These are phyloP conservation scores for Aspergillus sp. DNA, from an alignment of 2,329 filamentous ascomycete genomes.

Conservation along the genomic window DNA sequence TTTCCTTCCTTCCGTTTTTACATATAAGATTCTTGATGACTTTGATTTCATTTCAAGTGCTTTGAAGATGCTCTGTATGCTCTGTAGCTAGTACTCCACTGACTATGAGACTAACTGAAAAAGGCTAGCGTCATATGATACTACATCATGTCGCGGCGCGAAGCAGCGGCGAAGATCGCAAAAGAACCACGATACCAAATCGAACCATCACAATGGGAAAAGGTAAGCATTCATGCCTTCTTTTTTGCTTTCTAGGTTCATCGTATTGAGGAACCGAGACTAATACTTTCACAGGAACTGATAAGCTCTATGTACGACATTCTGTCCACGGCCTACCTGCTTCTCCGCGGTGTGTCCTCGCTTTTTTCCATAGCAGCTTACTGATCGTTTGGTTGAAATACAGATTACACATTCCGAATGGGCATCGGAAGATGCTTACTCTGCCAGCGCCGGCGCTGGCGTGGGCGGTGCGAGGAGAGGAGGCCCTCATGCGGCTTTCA, in stretches of 20 bases:
- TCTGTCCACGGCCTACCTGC: background rate
- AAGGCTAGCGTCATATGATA: constrained; percentile 2
- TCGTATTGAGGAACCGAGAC: background rate
- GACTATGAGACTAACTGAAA: background rate
- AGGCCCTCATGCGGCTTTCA: constrained; percentile 63
- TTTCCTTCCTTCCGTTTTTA: too few species aligned
- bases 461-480: constrained; percentile 50
- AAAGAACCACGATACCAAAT: background rate
- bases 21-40: too few species aligned
- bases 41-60: too few species aligned
- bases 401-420: constrained; percentile 97
- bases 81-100: background rate
- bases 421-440: constrained; percentile 85
- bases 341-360: constrained; percentile 4
- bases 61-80: too few species aligned
- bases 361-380: constrained; percentile 4
- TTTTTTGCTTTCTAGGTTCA: constrained; percentile 2
- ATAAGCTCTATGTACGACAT: constrained; percentile 45
- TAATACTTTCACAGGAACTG: constrained; percentile 34
- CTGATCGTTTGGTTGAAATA: constrained; percentile 5
- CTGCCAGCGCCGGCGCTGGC: constrained; percentile 70
- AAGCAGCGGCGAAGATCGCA: constrained; percentile 1
- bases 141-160: constrained; percentile 6
- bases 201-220: constrained; percentile 28
- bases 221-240: constrained; percentile 23